Percentiles rank a stretch among this genome's conserved stretches.
Evolutionary conservation across 305 asterid genomes (phyloP).

Genomic region (Fraxinus floribunda): DNA sequence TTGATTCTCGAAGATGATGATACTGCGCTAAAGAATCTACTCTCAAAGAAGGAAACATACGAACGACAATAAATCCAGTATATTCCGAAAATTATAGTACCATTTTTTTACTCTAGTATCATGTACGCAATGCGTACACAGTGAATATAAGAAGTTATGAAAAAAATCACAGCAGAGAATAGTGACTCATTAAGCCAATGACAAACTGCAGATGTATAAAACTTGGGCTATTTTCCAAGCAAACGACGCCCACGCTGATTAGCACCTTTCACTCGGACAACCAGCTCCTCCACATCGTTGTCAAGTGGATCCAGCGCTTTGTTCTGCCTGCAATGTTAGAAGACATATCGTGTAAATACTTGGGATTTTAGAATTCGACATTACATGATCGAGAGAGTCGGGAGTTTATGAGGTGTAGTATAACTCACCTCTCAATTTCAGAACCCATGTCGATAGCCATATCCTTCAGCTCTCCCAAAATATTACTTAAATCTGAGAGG

Average conservation of each 20-base stretch:
- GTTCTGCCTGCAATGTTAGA: slow-evolving; percentile 55
- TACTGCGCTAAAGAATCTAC: background rate
- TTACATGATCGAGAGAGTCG: background rate
- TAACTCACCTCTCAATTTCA: slow-evolving; percentile 75
- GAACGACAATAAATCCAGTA: background rate
- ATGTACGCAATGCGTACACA: background rate
- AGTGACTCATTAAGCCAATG: background rate
- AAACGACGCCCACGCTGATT: slow-evolving; percentile 62
- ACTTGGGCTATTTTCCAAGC: slow-evolving; percentile 43
- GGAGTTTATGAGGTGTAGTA: background rate
- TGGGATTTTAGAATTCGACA: background rate
- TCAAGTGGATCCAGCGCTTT: slow-evolving; percentile 49
- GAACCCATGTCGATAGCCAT: slow-evolving; percentile 97
- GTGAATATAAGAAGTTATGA: background rate
- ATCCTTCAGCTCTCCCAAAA: slow-evolving; percentile 79
- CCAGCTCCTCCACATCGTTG: slow-evolving; percentile 67
- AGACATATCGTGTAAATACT: slow-evolving; percentile 3
- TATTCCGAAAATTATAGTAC: background rate
- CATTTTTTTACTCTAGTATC: background rate
- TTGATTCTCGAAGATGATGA: background rate
- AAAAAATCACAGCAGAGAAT: background rate
- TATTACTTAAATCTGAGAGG: slow-evolving; percentile 69
- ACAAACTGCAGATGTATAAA: background rate
- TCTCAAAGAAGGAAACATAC: background rate
- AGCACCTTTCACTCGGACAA: slow-evolving; percentile 58